Base-by-base conservation (phyloP, 768 basidiomycete species). In the Collybia mongolica region DNA sequence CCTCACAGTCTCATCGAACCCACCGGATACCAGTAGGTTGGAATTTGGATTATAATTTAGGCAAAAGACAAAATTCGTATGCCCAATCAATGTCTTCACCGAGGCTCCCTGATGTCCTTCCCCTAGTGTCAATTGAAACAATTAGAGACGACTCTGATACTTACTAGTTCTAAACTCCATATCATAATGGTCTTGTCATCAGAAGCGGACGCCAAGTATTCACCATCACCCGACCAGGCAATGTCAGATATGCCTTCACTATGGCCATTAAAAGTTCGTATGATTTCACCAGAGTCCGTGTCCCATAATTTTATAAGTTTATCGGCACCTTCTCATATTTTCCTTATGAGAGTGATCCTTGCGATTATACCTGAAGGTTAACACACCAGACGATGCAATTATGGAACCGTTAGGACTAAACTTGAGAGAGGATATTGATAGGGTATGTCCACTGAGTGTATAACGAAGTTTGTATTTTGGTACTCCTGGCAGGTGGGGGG, bases 61-160 rank as follows among this genome's bases (percentile, higher is more conserved):
- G 55, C 93, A 95, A 61, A 97, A 94, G 1, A 98, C 93, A 52
- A 93, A 93, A 60, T 90, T 94, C 8, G 94, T 94, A 61, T 99
- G 96, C 0, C 91, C 90, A 39, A 78, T 75, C 11, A 99, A 72
- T 9, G 77, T 81, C 54, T 86, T 89, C 5, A 83, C 77, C 51
- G 76, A 69, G 35, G 72, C 68, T 37, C 83, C 79, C 85, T 90
- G 53, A 17, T 5, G 56, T 48, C 22, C 43, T 50, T 53, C 24
- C 26, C 37, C 51, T 42, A 53, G 45, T 28, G 38, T 17, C 49
- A 58, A 32, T 55, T 23, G 43, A 57, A 48, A 49, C 36, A 48
- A 20, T 23, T 19, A 28, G 38, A 20, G 29, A 20, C 18, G 18
- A 58, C 63, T 52, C 26, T 18, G 14, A 39, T 53, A 88, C 61